Base-by-base conservation (phyloP, 805 yeast genomes). In the Clavispora fructus region DNA sequence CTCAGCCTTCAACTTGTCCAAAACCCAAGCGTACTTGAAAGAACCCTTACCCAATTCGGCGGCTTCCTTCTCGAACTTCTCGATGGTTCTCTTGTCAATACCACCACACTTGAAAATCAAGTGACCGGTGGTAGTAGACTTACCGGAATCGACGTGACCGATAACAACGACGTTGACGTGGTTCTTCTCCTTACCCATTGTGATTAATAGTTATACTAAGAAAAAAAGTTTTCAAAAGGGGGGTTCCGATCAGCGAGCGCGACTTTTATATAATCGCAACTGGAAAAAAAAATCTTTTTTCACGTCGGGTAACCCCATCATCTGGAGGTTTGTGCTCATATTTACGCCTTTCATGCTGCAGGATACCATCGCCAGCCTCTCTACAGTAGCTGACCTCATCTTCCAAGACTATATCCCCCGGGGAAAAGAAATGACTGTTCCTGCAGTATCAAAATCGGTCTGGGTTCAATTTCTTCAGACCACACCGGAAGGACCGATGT, bases 91-190 rank as follows among this genome's bases (percentile, higher is more conserved):
- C n/a, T n/a, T n/a, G n/a, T n/a, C n/a, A n/a, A n/a, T n/a, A n/a
- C n/a, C n/a, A n/a, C n/a, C n/a, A n/a, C n/a, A n/a, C n/a, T n/a
- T n/a, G n/a, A n/a, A n/a, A n/a, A n/a, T n/a, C n/a, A n/a, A n/a
- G n/a, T n/a, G 97, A 79, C 97, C 97, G 75, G 98, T 91, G 78
- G 97, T 92, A 73, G 98, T 91, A 59, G 97, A 92, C 82, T 87
- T 87, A 68, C 74, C 74, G 68, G 97, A 91, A 80, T 92, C 98
- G 97, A 94, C 98, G 96, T 92, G 98, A 79, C 98, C 99, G 78
- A 92, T 92, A 74, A 94, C 98, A 78, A 94, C 99, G 80, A 92
- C 95, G 96, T 92, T 92, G 82, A 92, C 87, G 87, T 92, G 98
- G 78, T 81, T 69, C 86, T 92, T 91, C 71, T 83, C 96, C 79